These are phyloP conservation scores for Solanum neorickii DNA, from an alignment of 257 asterid genomes.

Conservation along the genomic window DNA sequence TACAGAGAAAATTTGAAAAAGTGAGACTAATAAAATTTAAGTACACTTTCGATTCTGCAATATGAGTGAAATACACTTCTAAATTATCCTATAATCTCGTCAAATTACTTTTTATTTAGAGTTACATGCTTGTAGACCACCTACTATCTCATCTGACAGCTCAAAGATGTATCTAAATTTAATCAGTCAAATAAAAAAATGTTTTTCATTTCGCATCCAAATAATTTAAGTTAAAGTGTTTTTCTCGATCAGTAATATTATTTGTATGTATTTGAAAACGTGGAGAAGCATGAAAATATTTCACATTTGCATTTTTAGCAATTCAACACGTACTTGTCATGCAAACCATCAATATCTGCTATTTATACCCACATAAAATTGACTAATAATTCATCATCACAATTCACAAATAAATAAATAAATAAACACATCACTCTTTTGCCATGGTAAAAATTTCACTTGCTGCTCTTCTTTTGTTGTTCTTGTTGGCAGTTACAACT, in stretches of 20 bases:
- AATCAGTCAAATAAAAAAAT: too few species aligned
- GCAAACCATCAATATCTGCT: background rate
- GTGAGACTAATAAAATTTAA: too few species aligned
- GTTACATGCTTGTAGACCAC: rapidly evolving
- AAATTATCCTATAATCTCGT: rapidly evolving
- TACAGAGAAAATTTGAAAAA: too few species aligned
- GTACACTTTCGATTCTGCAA: too few species aligned
- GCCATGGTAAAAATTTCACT: background rate
- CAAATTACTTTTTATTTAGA: too few species aligned
- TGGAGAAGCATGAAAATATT: background rate
- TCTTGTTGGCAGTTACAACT: background rate
- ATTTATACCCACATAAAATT: background rate
- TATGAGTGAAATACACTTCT: too few species aligned
- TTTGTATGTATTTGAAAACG: too few species aligned
- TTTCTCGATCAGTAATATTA: too few species aligned
- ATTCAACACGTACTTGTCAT: background rate
- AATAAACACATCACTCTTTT: too few species aligned
- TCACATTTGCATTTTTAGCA: background rate
- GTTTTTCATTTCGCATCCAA: too few species aligned
- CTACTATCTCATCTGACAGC: rapidly evolving
- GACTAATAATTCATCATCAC: background rate
- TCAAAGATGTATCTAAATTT: too few species aligned
- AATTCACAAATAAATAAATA: background rate
- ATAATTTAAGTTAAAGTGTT: too few species aligned
- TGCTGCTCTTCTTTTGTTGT: background rate